Evolutionary conservation across 345 rosid genomes (phyloP).

Genomic region (Erysimum cheiranthoides): DNA sequence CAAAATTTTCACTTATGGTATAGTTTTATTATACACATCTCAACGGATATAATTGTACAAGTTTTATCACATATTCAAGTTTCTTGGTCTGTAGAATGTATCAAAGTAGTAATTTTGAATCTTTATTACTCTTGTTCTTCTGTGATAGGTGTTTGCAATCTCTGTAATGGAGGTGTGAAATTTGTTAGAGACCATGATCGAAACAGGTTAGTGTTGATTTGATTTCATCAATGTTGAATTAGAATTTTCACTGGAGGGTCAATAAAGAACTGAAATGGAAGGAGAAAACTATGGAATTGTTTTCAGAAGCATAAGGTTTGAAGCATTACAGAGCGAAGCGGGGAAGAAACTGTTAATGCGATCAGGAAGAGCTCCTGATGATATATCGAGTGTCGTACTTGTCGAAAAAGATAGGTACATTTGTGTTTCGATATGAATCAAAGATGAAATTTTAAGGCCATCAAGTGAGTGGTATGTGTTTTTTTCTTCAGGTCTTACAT

Average conservation of each 20-base stretch:
- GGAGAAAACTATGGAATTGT: neutral
- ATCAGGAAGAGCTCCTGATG: conserved; percentile 95
- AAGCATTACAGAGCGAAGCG: conserved; percentile 88
- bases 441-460: neutral
- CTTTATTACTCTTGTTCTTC: neutral
- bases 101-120: neutral
- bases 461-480: conserved; percentile 1
- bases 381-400: conserved; percentile 90
- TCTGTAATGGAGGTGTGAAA: conserved; percentile 89
- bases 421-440: neutral
- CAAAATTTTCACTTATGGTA: neutral
- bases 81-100: neutral
- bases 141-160: conserved; percentile 75
- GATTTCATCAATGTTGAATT: neutral
- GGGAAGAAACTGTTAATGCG: conserved; percentile 75
- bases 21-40: neutral
- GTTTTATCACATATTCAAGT: neutral
- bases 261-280: neutral
- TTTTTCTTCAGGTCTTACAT: conserved; percentile 69
- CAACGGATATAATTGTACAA: neutral
- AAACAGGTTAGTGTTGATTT: conserved; percentile 56
- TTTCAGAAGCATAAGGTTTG: conserved; percentile 77
- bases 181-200: conserved; percentile 75
- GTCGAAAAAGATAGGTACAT: conserved; percentile 77
- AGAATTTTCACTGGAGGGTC: neutral